Percentiles rank a stretch among this genome's conserved stretches.
Evolutionary conservation across 495 filamentous ascomycete species (phyloP).

Genomic region (Neurospora sp.): DNA sequence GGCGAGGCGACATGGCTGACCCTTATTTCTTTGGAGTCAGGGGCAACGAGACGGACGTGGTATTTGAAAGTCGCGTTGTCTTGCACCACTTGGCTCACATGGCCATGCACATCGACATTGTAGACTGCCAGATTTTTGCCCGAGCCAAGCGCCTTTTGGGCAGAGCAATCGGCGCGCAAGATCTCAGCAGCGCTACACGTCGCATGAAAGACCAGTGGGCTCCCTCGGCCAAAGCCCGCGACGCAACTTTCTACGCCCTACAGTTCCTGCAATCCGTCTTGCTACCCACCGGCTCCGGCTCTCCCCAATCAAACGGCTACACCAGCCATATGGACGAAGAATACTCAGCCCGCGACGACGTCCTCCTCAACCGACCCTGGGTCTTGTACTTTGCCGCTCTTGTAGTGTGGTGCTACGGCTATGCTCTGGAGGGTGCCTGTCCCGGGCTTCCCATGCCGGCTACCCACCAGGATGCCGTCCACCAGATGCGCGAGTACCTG

Average conservation of each 20-base stretch:
- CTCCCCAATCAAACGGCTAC: constrained; percentile 24
- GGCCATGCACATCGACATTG: constrained; percentile 95
- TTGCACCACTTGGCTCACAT: constrained; percentile 93
- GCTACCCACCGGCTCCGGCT: constrained; percentile 39
- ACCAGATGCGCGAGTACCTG: constrained; percentile 74
- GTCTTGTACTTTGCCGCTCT: constrained; percentile 90
- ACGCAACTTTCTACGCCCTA: constrained; percentile 89
- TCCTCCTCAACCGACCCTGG: constrained; percentile 87
- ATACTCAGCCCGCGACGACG: constrained; percentile 83
- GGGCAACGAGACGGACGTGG: constrained; percentile 58
- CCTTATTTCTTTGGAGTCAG: constrained; percentile 37
- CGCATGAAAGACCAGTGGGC: constrained; percentile 89
- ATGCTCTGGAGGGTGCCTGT: constrained; percentile 75
- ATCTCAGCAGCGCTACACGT: constrained; percentile 69
- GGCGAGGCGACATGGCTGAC: constrained; percentile 31
- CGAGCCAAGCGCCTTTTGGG: constrained; percentile 77
- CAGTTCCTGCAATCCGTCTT: constrained; percentile 78
- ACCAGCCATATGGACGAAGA: constrained; percentile 20
- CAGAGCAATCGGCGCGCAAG: constrained; percentile 69
- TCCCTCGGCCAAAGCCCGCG: constrained; percentile 79
- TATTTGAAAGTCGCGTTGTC: constrained; percentile 79
- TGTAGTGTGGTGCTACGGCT: constrained; percentile 94
- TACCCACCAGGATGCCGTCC: constrained; percentile 53
- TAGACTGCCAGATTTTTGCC: constrained; percentile 95
- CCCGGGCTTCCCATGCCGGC: constrained; percentile 35